Percentiles rank a stretch among this genome's conserved stretches.
These are phyloP conservation scores for Nannochloris sp. DNA, from an alignment of 139 green algal species.

Conservation along the genomic window DNA sequence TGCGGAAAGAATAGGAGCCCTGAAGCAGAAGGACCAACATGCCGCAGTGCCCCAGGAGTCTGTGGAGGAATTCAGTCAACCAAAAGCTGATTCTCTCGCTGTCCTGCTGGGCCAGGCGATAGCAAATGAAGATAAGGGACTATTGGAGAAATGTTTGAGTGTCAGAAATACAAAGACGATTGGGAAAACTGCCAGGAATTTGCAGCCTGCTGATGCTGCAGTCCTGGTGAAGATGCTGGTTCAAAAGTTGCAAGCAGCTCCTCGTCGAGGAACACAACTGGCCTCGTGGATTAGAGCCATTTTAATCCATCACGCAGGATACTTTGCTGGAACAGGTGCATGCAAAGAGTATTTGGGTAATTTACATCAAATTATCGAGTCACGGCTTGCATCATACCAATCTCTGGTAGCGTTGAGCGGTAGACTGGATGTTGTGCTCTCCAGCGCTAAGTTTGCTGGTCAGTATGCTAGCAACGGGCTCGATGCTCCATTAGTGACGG, in stretches of 20 bases:
- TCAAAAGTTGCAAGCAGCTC: slow-evolving; percentile 44
- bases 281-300: slow-evolving; percentile 54
- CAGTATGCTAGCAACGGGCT: neutral
- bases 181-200: slow-evolving; percentile 45
- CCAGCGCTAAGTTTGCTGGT: slow-evolving; percentile 9
- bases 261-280: slow-evolving; percentile 46
- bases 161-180: slow-evolving; percentile 54
- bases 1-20: slow-evolving; percentile 15
- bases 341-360: slow-evolving; percentile 12
- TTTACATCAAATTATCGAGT: slow-evolving; percentile 37
- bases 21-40: neutral
- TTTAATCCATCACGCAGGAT: slow-evolving; percentile 59
- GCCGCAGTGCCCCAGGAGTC: neutral
- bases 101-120: slow-evolving; percentile 59
- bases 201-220: slow-evolving; percentile 34
- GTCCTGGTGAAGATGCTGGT: slow-evolving; percentile 28
- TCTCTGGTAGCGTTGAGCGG: slow-evolving; percentile 37
- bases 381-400: slow-evolving; percentile 36
- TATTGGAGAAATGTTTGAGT: slow-evolving; percentile 54
- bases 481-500: slow-evolving; percentile 1
- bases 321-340: slow-evolving; percentile 40
- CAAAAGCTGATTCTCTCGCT: slow-evolving; percentile 47
- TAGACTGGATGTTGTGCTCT: slow-evolving; percentile 45
- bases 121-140: slow-evolving; percentile 25
- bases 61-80: neutral